These are phyloP conservation scores for Pelargonium myrrhifolium DNA, from an alignment of 441 rosid genomes.

Conservation along the genomic window DNA sequence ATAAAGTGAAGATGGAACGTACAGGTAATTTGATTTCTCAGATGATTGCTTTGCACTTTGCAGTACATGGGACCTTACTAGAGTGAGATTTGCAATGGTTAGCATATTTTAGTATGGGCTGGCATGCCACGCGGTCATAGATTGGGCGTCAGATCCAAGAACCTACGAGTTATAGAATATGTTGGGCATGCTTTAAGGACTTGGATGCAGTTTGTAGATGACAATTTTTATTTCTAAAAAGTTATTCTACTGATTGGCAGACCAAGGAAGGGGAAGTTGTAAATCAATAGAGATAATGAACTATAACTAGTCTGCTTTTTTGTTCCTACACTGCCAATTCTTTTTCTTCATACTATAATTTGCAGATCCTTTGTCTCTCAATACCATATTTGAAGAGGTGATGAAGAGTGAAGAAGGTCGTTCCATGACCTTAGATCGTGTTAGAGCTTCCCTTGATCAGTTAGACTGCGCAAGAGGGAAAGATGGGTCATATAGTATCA, in stretches of 20 bases:
- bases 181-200: constrained; percentile 1
- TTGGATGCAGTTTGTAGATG: background rate
- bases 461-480: constrained; percentile 37
- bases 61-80: background rate
- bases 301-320: background rate
- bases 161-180: background rate
- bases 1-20: constrained; percentile 49
- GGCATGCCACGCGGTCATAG: background rate
- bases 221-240: background rate
- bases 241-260: background rate
- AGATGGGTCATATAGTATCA: constrained; percentile 49
- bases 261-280: background rate
- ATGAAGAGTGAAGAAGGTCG: constrained; percentile 72
- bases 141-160: background rate
- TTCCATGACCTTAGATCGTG: constrained; percentile 60
- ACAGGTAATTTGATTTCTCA: constrained; percentile 41
- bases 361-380: constrained; percentile 58
- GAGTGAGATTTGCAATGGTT: background rate
- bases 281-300: background rate
- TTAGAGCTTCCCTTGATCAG: constrained; percentile 47
- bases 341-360: constrained; percentile 12
- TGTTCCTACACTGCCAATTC: background rate
- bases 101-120: background rate
- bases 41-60: constrained; percentile 14
- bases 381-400: constrained; percentile 76